Evolutionary conservation across 176 grass and related monocot species (phyloP).

Genomic region (Aechmea fasciata): DNA sequence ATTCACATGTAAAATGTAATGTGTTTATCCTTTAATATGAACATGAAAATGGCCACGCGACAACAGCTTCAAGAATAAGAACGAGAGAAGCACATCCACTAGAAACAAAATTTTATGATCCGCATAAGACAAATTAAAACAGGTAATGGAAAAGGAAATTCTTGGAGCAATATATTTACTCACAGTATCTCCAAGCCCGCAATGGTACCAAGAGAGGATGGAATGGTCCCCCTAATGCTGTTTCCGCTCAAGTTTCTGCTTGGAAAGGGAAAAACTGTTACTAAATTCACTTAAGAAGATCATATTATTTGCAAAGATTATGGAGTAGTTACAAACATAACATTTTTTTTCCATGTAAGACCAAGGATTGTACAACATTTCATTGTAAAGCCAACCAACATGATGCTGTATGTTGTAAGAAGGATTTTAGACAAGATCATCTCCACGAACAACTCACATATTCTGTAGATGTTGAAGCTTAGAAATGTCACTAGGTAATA

Average conservation of each 20-base stretch:
- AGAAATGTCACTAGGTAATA: conserved; percentile 64
- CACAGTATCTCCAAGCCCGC: conserved; percentile 65
- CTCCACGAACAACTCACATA: conserved; percentile 48
- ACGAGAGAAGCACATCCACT: background rate
- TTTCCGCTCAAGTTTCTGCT: conserved; percentile 93
- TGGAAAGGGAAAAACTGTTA: background rate
- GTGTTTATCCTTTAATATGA: background rate
- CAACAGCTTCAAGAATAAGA: background rate
- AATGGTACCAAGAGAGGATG: conserved; percentile 63
- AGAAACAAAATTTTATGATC: background rate
- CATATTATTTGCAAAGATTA: background rate
- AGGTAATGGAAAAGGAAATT: background rate
- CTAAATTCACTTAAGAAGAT: background rate
- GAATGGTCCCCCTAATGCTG: conserved; percentile 68
- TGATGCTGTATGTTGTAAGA: background rate
- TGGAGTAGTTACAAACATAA: background rate
- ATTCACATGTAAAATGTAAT: background rate
- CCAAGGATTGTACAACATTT: background rate
- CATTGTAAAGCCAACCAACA: background rate
- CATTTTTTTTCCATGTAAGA: background rate
- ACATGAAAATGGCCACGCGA: background rate
- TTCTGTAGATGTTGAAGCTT: conserved; percentile 70
- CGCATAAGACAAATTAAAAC: background rate
- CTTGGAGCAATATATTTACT: conserved; percentile 24
- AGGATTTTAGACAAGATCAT: background rate